Evolutionary conservation across 108 stramenopile genomes (phyloP).

Genomic region (Tribonema minus): DNA sequence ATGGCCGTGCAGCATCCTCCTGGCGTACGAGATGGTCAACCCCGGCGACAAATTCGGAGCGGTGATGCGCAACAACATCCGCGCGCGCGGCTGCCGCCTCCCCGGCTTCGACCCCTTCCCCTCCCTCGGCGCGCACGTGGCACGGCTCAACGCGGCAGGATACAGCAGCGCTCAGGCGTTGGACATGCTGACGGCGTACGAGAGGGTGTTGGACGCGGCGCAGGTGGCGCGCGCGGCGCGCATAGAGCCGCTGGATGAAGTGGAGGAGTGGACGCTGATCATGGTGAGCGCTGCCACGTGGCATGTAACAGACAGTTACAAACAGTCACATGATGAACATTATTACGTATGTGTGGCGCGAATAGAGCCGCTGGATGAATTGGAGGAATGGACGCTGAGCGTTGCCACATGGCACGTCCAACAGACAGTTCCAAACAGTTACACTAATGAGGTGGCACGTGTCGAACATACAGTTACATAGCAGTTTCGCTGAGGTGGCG

Average conservation of each 20-base stretch:
- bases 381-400: too few relatives aligned
- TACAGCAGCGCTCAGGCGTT: conserved; percentile 1
- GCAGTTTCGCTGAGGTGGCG: too few relatives aligned
- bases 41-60: conserved; percentile 12
- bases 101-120: conserved; percentile 19
- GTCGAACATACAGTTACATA: too few relatives aligned
- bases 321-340: too few relatives aligned
- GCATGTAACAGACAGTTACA: too few relatives aligned
- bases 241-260: conserved; percentile 34
- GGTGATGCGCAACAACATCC: conserved; percentile 23
- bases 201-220: background rate
- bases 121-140: background rate
- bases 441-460: too few relatives aligned
- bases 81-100: conserved; percentile 4
- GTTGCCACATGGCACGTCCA: too few relatives aligned
- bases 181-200: conserved; percentile 4
- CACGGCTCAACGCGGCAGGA: background rate
- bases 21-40: conserved; percentile 30
- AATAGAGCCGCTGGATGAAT: too few relatives aligned
- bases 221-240: background rate
- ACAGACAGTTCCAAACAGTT: too few relatives aligned
- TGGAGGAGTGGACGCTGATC: conserved; percentile 41
- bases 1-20: too few relatives aligned
- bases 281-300: too few relatives aligned
- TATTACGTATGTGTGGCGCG: too few relatives aligned